phyloP scores from a whole-genome alignment of 139 green algal species.

The Pycnococcus provasolii region DNA sequence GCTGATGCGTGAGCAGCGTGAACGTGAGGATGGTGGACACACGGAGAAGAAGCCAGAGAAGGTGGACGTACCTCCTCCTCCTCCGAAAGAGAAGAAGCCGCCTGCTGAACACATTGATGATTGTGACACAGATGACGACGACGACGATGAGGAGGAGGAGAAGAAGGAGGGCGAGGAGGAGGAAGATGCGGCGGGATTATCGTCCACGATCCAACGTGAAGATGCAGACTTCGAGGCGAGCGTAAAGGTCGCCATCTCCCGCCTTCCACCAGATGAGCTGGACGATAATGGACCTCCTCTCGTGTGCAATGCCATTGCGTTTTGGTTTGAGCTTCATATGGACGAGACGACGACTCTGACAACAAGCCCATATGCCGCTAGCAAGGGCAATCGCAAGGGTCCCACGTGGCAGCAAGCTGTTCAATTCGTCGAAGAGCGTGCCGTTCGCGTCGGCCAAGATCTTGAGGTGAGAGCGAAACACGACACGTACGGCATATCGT shows the following conservation, averaged over 20 bases:
- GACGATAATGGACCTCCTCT: neutral
- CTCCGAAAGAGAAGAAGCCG: no score
- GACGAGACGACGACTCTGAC: constrained; percentile 23
- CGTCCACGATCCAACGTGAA: no score
- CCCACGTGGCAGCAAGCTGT: constrained; percentile 50
- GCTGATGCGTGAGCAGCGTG: no score
- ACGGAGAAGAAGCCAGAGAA: no score
- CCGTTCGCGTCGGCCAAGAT: constrained; percentile 24
- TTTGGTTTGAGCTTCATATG: constrained; percentile 65
- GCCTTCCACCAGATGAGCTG: neutral
- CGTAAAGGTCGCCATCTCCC: neutral
- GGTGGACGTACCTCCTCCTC: no score
- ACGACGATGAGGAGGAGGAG: no score
- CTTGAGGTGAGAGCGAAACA: constrained; percentile 20
- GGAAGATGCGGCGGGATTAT: no score
- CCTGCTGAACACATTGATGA: no score
- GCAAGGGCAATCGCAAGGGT: constrained; percentile 13
- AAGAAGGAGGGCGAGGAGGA: no score
- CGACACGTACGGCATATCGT: constrained; percentile 29
- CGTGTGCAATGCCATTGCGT: constrained; percentile 59
- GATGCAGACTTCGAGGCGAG: no score
- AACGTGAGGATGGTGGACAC: no score
- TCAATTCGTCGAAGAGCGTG: constrained; percentile 50
- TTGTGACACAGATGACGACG: no score
- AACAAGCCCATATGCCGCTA: constrained; percentile 21